These are phyloP conservation scores for Pseudognaphalium luteoalbum DNA, from an alignment of 129 eudicot genomes.

Conservation along the genomic window DNA sequence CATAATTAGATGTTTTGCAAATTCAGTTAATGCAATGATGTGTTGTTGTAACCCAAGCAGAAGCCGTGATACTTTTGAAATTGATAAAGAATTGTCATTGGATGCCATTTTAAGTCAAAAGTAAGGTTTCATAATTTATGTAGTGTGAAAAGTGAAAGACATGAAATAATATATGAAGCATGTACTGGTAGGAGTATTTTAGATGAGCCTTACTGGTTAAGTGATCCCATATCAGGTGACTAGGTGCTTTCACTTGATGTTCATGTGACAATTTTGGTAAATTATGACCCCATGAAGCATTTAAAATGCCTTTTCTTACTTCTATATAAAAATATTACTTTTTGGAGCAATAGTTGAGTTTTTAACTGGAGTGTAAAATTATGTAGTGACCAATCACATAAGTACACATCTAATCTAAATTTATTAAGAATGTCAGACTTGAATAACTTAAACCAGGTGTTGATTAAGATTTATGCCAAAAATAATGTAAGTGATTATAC, in stretches of 20 bases:
- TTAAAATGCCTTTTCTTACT: background rate
- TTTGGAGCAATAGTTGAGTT: background rate
- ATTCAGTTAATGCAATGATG: slow-evolving; percentile 25
- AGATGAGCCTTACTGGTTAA: slow-evolving; percentile 23
- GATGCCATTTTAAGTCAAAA: slow-evolving; percentile 28
- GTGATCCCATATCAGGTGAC: slow-evolving; percentile 13
- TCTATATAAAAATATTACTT: background rate
- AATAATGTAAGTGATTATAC: too few species aligned
- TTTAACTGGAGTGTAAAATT: background rate
- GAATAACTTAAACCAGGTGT: background rate
- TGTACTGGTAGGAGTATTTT: slow-evolving; percentile 13
- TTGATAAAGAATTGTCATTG: slow-evolving; percentile 17
- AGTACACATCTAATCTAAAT: background rate
- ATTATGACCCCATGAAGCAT: slow-evolving; percentile 20
- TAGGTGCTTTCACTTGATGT: background rate
- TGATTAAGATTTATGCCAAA: background rate
- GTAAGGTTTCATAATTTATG: slow-evolving; percentile 22
- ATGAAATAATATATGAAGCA: slow-evolving; percentile 20
- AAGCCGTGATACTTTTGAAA: background rate
- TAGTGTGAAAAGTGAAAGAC: slow-evolving; percentile 28
- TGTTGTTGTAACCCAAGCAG: slow-evolving; percentile 21
- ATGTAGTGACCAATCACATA: slow-evolving; percentile 11
- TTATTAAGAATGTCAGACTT: background rate
- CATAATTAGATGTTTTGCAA: slow-evolving; percentile 10
- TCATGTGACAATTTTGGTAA: slow-evolving; percentile 18